Percentiles rank a stretch among this genome's conserved stretches.
Conservation (phyloP, 495 filamentous ascomycete genomes). For the Cairneyella variabilis region DNA sequence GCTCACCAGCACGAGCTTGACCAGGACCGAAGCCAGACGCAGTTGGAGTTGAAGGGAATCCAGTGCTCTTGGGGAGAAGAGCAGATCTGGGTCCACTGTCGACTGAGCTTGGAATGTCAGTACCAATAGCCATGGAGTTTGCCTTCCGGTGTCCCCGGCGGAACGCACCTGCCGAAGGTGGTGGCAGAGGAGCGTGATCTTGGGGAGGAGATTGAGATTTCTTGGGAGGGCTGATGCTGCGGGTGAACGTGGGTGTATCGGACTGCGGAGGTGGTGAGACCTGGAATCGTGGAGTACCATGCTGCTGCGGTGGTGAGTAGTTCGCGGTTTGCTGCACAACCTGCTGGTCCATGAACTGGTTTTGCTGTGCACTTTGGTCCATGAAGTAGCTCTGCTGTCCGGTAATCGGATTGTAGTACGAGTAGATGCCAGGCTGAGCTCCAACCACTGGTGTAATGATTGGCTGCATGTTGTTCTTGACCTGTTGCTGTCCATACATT, state of each 20-base stretch:
- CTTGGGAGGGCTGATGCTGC: conserved; percentile 68
- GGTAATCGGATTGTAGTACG: conserved; percentile 77
- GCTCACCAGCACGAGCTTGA: conserved; percentile 88
- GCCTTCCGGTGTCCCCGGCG: conserved; percentile 91
- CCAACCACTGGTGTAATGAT: conserved; percentile 62
- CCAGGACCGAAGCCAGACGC: conserved; percentile 86
- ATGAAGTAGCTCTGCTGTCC: conserved; percentile 74
- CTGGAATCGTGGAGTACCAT: conserved; percentile 59
- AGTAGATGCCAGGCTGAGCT: conserved; percentile 66
- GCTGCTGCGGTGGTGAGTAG: conserved; percentile 34
- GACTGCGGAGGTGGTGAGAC: conserved; percentile 72
- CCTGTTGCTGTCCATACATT: conserved; percentile 55
- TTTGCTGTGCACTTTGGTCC: conserved; percentile 46
- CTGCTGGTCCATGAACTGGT: conserved; percentile 31
- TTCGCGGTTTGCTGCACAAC: conserved; percentile 17
- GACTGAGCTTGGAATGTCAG: conserved; percentile 45
- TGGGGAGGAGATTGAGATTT: conserved; percentile 56
- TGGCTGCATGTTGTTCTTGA: conserved; percentile 71
- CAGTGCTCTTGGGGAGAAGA: conserved; percentile 67
- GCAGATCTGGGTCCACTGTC: conserved; percentile 50
- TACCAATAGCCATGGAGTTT: conserved; percentile 65
- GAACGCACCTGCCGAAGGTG: conserved; percentile 79
- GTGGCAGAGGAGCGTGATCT: conserved; percentile 69
- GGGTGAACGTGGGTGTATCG: conserved; percentile 44
- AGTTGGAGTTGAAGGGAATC: conserved; percentile 74